Conservation (phyloP, 2,329 filamentous ascomycete species). For the Trichoderma simmonsii region DNA sequence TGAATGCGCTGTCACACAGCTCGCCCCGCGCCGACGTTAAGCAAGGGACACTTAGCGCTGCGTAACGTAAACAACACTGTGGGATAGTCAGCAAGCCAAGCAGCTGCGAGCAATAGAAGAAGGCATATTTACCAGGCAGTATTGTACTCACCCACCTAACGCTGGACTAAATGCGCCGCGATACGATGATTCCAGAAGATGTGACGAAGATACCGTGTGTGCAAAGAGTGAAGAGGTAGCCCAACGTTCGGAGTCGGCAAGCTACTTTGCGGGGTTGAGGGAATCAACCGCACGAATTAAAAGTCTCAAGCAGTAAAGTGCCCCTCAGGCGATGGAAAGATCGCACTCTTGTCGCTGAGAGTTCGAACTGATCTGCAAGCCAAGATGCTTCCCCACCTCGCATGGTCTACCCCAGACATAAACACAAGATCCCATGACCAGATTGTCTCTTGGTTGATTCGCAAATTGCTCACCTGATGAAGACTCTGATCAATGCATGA, state of each 20-base stretch:
- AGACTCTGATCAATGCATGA: not conserved
- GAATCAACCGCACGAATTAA: not conserved
- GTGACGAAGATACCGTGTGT: not conserved
- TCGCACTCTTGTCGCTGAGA: not conserved
- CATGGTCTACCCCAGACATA: not conserved
- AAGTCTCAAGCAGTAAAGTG: not conserved
- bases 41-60: not conserved
- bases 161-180: not conserved
- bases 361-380: not conserved
- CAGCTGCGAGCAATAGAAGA: not conserved
- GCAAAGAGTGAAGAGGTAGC: not conserved
- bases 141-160: not conserved
- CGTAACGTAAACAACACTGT: too few relatives aligned
- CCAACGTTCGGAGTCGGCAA: not conserved
- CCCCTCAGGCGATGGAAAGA: not conserved
- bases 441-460: not conserved
- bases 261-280: not conserved
- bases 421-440: not conserved
- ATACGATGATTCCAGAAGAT: not conserved
- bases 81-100: not conserved
- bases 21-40: not conserved
- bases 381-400: conserved; percentile 1
- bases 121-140: not conserved
- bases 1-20: not conserved
- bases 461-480: not conserved